Evolutionary conservation across 2,329 filamentous ascomycete species (phyloP).

Genomic region (Stagonosporopsis vannaccii): DNA sequence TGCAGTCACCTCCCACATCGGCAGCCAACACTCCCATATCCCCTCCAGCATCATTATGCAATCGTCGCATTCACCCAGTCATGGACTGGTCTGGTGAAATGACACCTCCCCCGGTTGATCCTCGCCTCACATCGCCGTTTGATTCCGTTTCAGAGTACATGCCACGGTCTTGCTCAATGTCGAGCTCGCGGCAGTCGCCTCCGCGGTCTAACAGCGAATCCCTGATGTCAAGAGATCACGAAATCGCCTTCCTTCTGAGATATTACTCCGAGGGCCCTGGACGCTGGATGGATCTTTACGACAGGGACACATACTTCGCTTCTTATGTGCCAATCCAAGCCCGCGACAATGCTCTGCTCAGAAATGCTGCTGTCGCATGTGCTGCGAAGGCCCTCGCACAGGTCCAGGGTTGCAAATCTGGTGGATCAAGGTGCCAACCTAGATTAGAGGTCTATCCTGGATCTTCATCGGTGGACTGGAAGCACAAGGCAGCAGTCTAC

Average conservation of each 20-base stretch:
- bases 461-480: slow-evolving; percentile 61
- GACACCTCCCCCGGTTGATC: slow-evolving; percentile 47
- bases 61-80: slow-evolving; percentile 64
- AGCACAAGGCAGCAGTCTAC: slow-evolving; percentile 66
- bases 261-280: slow-evolving; percentile 68
- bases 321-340: slow-evolving; percentile 67
- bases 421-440: slow-evolving; percentile 57
- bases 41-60: slow-evolving; percentile 54
- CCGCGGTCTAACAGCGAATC: slow-evolving; percentile 31
- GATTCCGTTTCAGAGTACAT: slow-evolving; percentile 35
- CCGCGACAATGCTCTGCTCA: slow-evolving; percentile 57
- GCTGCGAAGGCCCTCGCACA: slow-evolving; percentile 67
- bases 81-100: slow-evolving; percentile 46
- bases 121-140: slow-evolving; percentile 43
- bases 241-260: slow-evolving; percentile 66
- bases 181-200: slow-evolving; percentile 34
- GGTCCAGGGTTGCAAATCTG: slow-evolving; percentile 60
- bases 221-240: slow-evolving; percentile 55
- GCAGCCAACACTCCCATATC: slow-evolving; percentile 47
- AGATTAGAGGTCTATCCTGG: slow-evolving; percentile 62
- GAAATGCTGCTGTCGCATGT: slow-evolving; percentile 66
- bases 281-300: slow-evolving; percentile 66
- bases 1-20: slow-evolving; percentile 43
- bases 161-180: slow-evolving; percentile 34
- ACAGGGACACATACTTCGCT: slow-evolving; percentile 66